Evolutionary conservation across 2,329 filamentous ascomycete species (phyloP).

Genomic region (Blastomyces gilchristii): DNA sequence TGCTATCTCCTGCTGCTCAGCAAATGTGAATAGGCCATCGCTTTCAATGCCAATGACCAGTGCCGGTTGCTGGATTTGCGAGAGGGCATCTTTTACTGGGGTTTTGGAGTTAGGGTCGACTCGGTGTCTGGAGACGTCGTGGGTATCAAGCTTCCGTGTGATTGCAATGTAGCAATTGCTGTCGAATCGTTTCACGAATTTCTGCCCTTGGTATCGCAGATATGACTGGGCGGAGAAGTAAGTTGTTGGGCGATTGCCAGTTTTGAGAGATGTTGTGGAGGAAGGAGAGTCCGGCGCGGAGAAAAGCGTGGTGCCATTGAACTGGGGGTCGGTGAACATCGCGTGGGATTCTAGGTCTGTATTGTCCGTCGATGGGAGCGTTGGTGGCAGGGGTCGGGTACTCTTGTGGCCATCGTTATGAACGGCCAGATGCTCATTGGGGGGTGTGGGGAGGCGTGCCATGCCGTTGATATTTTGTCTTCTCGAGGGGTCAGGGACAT

Average conservation of each 20-base stretch:
- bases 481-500: conserved; percentile 75
- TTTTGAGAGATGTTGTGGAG: conserved; percentile 19
- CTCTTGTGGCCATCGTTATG: conserved; percentile 72
- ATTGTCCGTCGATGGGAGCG: conserved; percentile 16
- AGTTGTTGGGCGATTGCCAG: conserved; percentile 48
- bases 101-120: conserved; percentile 31
- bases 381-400: conserved; percentile 35
- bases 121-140: conserved; percentile 79
- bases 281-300: conserved; percentile 30
- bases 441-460: conserved; percentile 49
- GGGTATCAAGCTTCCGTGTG: conserved; percentile 92
- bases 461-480: conserved; percentile 70
- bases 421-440: conserved; percentile 64
- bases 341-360: conserved; percentile 20
- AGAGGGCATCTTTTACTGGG: conserved; percentile 62
- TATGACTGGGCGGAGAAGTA: conserved; percentile 99
- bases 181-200: conserved; percentile 95
- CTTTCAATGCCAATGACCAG: conserved; percentile 90
- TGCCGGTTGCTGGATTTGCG: conserved; percentile 75
- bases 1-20: conserved; percentile 88
- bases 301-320: conserved; percentile 54
- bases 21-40: conserved; percentile 93
- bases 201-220: conserved; percentile 87
- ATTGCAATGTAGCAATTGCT: conserved; percentile 99
- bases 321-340: conserved; percentile 55